Percentiles rank a stretch among this genome's conserved stretches.
Evolutionary conservation across 2,329 filamentous ascomycete species (phyloP).

Genomic region (Myriosclerotinia curreyana): DNA sequence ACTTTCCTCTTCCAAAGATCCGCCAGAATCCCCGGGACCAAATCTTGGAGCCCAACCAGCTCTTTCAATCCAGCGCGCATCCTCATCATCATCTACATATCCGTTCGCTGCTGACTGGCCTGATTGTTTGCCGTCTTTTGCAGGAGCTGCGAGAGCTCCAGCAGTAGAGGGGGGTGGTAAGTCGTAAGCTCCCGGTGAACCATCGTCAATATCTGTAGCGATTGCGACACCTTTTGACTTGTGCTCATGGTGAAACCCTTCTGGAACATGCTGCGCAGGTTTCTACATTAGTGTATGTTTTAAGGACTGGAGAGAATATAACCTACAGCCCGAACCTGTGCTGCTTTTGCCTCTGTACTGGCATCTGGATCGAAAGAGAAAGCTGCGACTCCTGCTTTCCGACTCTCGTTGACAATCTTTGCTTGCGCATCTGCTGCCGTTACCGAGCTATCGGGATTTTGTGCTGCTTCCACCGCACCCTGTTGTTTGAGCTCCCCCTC

Average conservation of each 20-base stretch:
- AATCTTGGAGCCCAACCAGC: conserved; percentile 91
- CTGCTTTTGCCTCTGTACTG: conserved; percentile 76
- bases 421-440: conserved; percentile 69
- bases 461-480: conserved; percentile 73
- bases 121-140: conserved; percentile 47
- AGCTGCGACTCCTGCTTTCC: conserved; percentile 73
- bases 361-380: conserved; percentile 88
- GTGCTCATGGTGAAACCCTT: conserved; percentile 59
- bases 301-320: neutral
- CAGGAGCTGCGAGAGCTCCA: conserved; percentile 57
- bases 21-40: conserved; percentile 58
- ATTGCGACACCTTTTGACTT: conserved; percentile 66
- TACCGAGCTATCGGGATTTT: conserved; percentile 65
- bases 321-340: conserved; percentile 73
- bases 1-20: conserved; percentile 55
- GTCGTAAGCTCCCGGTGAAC: conserved; percentile 66
- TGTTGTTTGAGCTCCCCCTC: conserved; percentile 72
- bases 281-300: conserved; percentile 17
- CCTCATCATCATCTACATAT: conserved; percentile 49
- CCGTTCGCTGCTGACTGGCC: conserved; percentile 46
- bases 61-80: conserved; percentile 50
- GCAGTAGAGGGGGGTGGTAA: conserved; percentile 72
- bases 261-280: conserved; percentile 56
- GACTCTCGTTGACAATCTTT: conserved; percentile 72
- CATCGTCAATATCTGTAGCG: conserved; percentile 76